phyloP scores from a whole-genome alignment of 768 basidiomycete genomes.

The Vishniacozyma victoriae region DNA sequence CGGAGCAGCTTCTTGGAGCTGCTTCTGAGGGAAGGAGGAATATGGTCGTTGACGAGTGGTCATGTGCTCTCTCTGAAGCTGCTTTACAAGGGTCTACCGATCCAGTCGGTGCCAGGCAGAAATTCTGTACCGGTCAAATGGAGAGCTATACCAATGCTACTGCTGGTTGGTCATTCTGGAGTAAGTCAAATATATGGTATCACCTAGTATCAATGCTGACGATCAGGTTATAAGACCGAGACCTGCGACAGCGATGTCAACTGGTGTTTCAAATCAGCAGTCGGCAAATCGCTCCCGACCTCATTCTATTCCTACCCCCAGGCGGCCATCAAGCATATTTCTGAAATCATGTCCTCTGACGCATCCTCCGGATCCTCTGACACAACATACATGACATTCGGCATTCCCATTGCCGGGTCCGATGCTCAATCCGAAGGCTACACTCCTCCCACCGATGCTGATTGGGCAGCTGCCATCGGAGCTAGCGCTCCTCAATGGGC shows the following conservation, averaged over 20 bases:
- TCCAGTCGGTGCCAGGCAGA: conserved; percentile 50
- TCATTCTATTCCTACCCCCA: conserved; percentile 57
- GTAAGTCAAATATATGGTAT: conserved; percentile 47
- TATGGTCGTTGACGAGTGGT: conserved; percentile 48
- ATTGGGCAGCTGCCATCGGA: conserved; percentile 24
- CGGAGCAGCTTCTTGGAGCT: conserved; percentile 21
- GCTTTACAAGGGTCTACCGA: conserved; percentile 55
- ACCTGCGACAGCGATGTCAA: conserved; percentile 57
- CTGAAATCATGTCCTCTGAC: too few relatives aligned
- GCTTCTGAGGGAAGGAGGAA: conserved; percentile 37
- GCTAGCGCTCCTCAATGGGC: conserved; percentile 11
- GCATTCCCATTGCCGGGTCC: conserved; percentile 16
- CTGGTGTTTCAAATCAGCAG: conserved; percentile 65
- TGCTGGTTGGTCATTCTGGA: conserved; percentile 68
- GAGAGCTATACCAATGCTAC: conserved; percentile 56
- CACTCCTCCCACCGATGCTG: conserved; percentile 9
- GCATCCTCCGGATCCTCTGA: conserved; percentile 2
- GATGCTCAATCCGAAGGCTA: conserved; percentile 11
- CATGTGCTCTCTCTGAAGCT: conserved; percentile 52
- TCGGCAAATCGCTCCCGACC: conserved; percentile 56
- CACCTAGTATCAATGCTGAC: not conserved
- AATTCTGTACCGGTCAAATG: conserved; percentile 60
- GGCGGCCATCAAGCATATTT: conserved; percentile 12
- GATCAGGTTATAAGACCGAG: conserved; percentile 59
- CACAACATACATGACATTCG: conserved; percentile 15